phyloP scores from a whole-genome alignment of 345 rosid genomes.

The Eucalyptus brandiana region DNA sequence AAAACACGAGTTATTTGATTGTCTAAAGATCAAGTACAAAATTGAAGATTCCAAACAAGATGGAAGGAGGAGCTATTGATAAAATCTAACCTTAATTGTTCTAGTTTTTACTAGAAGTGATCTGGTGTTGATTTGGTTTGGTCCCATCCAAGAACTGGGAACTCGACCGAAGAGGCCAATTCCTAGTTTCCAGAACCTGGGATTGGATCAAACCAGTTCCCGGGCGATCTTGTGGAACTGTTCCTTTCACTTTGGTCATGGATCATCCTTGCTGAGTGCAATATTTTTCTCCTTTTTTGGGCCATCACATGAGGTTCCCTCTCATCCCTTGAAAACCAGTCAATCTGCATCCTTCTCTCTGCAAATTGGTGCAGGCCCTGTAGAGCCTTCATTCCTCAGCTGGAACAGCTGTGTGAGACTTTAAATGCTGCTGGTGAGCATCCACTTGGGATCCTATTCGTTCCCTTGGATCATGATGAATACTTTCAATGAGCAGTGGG shows the following conservation, averaged over 20 bases:
- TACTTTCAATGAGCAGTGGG: conserved; percentile 73
- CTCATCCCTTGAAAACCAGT: conserved; percentile 30
- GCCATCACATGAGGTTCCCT: conserved; percentile 28
- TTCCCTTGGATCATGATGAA: conserved; percentile 59
- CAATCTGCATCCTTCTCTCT: conserved; percentile 55
- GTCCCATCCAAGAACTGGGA: no score
- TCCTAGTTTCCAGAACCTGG: no score
- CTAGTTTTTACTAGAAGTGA: not conserved
- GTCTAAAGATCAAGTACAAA: not conserved
- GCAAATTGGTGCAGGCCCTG: conserved; percentile 91
- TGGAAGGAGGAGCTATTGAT: no score
- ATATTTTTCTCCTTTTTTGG: not conserved
- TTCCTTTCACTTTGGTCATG: not conserved
- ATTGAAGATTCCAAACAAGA: not conserved
- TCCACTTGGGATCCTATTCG: conserved; percentile 45
- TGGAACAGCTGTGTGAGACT: conserved; percentile 37
- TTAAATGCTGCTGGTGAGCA: conserved; percentile 14
- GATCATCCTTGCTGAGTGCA: not conserved
- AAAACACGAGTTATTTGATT: not conserved
- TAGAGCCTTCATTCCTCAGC: conserved; percentile 43
- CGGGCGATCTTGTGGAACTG: no score
- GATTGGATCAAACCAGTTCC: no score
- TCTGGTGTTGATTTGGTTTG: no score
- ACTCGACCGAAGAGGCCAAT: no score
- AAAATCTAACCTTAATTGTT: not conserved